Conservation (phyloP, 2,329 filamentous ascomycete genomes). For the Aspergillus fijiensis region DNA sequence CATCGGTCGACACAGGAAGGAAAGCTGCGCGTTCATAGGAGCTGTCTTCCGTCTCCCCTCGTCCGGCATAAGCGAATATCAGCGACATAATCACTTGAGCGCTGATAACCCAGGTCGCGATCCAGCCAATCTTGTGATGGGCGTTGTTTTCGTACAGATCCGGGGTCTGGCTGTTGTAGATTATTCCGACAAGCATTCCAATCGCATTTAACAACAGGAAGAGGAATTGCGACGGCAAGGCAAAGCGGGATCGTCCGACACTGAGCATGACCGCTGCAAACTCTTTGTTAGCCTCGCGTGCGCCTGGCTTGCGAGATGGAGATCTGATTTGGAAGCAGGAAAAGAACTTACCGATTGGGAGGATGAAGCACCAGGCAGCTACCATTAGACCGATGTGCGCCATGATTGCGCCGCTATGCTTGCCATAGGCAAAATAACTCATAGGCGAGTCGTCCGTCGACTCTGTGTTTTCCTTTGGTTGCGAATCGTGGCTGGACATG, state of each 20-base stretch:
- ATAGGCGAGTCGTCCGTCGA: slow-evolving; percentile 31
- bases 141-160: slow-evolving; percentile 24
- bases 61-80: slow-evolving; percentile 59
- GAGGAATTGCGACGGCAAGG: slow-evolving; percentile 54
- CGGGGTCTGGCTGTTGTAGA: slow-evolving; percentile 24
- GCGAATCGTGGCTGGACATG: slow-evolving; percentile 18
- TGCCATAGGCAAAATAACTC: slow-evolving; percentile 46
- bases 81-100: slow-evolving; percentile 70
- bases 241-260: slow-evolving; percentile 72
- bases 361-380: slow-evolving; percentile 68
- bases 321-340: background rate
- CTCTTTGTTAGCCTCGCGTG: slow-evolving; percentile 2
- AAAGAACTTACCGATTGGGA: slow-evolving; percentile 65
- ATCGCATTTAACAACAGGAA: slow-evolving; percentile 22
- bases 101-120: slow-evolving; percentile 68
- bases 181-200: slow-evolving; percentile 21
- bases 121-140: slow-evolving; percentile 56
- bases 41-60: slow-evolving; percentile 35
- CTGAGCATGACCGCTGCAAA: slow-evolving; percentile 79
- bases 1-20: slow-evolving; percentile 60
- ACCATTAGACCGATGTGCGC: slow-evolving; percentile 71
- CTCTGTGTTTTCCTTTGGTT: slow-evolving; percentile 17
- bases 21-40: slow-evolving; percentile 58
- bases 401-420: slow-evolving; percentile 54
- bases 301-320: background rate